Evolutionary conservation across 2,329 filamentous ascomycete species (phyloP).

Genomic region (Aureobasidium sp.): DNA sequence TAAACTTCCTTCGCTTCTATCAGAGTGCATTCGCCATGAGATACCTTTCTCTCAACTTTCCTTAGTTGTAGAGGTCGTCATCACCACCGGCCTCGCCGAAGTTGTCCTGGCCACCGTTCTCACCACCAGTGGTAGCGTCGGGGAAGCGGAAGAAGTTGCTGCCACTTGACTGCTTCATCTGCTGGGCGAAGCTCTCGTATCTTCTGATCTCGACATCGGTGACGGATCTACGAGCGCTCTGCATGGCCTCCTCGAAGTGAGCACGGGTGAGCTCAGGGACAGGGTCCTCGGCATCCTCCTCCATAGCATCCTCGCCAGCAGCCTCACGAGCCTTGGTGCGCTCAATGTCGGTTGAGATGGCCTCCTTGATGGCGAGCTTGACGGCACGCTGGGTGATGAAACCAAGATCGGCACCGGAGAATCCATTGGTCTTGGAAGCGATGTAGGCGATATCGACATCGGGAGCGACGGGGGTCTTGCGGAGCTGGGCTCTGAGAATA

Average conservation of each 20-base stretch:
- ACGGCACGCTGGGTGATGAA: slow-evolving; percentile 98
- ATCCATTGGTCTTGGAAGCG: slow-evolving; percentile 93
- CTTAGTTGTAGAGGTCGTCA: slow-evolving; percentile 91
- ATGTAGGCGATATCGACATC: slow-evolving; percentile 91
- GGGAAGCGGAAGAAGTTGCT: slow-evolving; percentile 94
- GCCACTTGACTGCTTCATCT: slow-evolving; percentile 96
- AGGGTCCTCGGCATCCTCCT: slow-evolving; percentile 80
- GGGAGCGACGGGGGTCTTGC: slow-evolving; percentile 86
- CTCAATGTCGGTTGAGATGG: slow-evolving; percentile 83
- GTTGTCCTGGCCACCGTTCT: slow-evolving; percentile 14
- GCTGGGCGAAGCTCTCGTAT: slow-evolving; percentile 97
- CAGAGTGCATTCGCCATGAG: background rate
- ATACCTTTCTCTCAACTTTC: background rate
- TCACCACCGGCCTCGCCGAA: slow-evolving; percentile 41
- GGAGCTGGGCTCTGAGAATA: slow-evolving; percentile 91
- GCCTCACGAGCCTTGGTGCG: slow-evolving; percentile 84
- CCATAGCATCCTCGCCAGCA: slow-evolving; percentile 72
- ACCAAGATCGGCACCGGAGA: slow-evolving; percentile 98
- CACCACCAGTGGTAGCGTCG: slow-evolving; percentile 30
- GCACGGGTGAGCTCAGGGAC: slow-evolving; percentile 92
- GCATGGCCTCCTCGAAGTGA: slow-evolving; percentile 99
- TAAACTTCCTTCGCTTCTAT: slow-evolving; percentile 4
- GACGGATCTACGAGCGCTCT: slow-evolving; percentile 85
- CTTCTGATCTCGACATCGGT: slow-evolving; percentile 95
- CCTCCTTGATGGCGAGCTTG: slow-evolving; percentile 98